A percentile compares a stretch with the other conserved stretches of the same genome.
phyloP scores from a whole-genome alignment of 371 early-diverging fungal species.

The Rhizopus stolonifer region DNA sequence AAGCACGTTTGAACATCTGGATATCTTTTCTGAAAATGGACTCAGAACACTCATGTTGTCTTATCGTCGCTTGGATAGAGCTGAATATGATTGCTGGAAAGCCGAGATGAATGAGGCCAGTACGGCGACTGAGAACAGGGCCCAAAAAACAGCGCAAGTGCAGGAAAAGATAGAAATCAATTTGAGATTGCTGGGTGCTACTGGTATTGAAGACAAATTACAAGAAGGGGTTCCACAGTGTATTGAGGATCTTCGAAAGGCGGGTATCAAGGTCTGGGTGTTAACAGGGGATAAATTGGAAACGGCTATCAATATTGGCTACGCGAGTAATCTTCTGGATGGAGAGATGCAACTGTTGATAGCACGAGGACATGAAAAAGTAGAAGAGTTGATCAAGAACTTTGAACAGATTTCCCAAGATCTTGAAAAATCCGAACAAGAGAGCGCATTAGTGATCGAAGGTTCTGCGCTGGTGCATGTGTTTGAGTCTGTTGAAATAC shows the following conservation, averaged over 20 bases:
- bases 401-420: conserved; percentile 3
- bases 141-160: conserved; percentile 66
- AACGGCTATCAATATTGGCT: conserved; percentile 98
- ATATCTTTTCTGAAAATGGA: conserved; percentile 78
- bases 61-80: conserved; percentile 65
- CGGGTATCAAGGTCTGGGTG: conserved; percentile 98
- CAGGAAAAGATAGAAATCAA: conserved; percentile 80
- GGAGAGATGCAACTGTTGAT: conserved; percentile 73
- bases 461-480: conserved; percentile 84
- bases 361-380: conserved; percentile 52
- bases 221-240: conserved; percentile 96
- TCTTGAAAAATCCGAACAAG: conserved; percentile 3
- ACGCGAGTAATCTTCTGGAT: conserved; percentile 81
- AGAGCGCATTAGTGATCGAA: conserved; percentile 86
- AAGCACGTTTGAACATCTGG: conserved; percentile 65
- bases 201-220: conserved; percentile 98
- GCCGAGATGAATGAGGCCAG: conserved; percentile 69
- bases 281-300: conserved; percentile 99
- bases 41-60: conserved; percentile 90
- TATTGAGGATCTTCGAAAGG: conserved; percentile 79
- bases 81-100: conserved; percentile 71
- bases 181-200: conserved; percentile 86
- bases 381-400: conserved; percentile 40
- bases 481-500: conserved; percentile 62
- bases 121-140: conserved; percentile 72